phyloP scores from a whole-genome alignment of 106 monocot species.

The Narthecium ossifragum region DNA sequence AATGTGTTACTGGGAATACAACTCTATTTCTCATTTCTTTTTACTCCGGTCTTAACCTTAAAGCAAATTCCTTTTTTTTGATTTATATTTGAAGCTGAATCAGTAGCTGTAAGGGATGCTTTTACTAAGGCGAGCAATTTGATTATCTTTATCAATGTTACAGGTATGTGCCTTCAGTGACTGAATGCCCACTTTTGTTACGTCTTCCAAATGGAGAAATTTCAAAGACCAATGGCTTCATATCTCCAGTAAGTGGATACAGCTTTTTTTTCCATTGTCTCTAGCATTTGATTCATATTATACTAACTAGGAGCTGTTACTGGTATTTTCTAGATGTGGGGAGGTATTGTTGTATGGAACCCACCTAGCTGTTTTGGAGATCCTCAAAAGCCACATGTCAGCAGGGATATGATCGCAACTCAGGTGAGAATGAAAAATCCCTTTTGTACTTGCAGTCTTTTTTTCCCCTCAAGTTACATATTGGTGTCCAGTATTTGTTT shows the following conservation, averaged over 20 bases:
- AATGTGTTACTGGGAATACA: not conserved
- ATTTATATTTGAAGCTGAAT: too few species aligned
- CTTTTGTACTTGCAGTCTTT: not conserved
- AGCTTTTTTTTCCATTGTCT: not conserved
- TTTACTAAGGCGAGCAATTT: not conserved
- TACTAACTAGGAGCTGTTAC: not conserved
- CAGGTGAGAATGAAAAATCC: slow-evolving; percentile 29
- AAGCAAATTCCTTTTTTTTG: too few species aligned
- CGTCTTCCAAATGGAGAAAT: slow-evolving; percentile 57
- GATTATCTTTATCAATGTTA: not conserved
- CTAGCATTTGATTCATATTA: not conserved
- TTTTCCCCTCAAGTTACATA: not conserved
- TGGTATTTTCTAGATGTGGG: slow-evolving; percentile 77
- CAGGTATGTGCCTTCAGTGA: slow-evolving; percentile 84
- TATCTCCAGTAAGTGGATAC: slow-evolving; percentile 81
- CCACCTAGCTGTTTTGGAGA: slow-evolving; percentile 51
- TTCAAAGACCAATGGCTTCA: slow-evolving; percentile 82
- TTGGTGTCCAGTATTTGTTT: not conserved
- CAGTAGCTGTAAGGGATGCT: not conserved
- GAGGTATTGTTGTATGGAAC: slow-evolving; percentile 92
- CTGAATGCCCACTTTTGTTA: slow-evolving; percentile 81
- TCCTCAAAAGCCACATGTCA: slow-evolving; percentile 13
- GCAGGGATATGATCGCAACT: slow-evolving; percentile 34
- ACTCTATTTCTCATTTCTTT: not conserved
- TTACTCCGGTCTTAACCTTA: not conserved